These are phyloP conservation scores for Podaxis sp. DNA, from an alignment of 768 basidiomycete genomes.

Conservation along the genomic window DNA sequence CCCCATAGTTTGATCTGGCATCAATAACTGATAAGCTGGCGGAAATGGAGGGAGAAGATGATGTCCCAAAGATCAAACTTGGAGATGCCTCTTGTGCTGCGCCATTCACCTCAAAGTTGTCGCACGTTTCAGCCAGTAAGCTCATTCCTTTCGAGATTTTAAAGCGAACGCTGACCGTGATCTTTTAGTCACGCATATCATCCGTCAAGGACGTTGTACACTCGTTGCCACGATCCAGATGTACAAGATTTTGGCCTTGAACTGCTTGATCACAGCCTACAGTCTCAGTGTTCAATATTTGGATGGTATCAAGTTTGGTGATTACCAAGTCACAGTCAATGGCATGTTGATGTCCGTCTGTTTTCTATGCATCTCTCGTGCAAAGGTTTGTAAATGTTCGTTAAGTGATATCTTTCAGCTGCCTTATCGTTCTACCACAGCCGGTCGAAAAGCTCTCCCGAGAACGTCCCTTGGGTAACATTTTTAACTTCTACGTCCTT, in stretches of 20 bases:
- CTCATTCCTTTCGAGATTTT: slow-evolving; percentile 19
- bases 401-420: background rate
- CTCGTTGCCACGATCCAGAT: slow-evolving; percentile 98
- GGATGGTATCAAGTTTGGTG: slow-evolving; percentile 98
- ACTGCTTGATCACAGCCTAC: slow-evolving; percentile 98
- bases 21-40: slow-evolving; percentile 49
- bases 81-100: slow-evolving; percentile 99
- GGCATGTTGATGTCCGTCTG: slow-evolving; percentile 98
- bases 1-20: slow-evolving; percentile 31
- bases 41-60: slow-evolving; percentile 92
- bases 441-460: slow-evolving; percentile 95
- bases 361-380: slow-evolving; percentile 96
- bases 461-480: slow-evolving; percentile 91
- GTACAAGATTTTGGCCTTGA: slow-evolving; percentile 99
- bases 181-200: slow-evolving; percentile 85
- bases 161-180: slow-evolving; percentile 2
- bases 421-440: slow-evolving; percentile 35
- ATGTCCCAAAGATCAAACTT: slow-evolving; percentile 97
- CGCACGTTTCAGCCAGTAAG: slow-evolving; percentile 96
- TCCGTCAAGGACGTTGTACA: slow-evolving; percentile 97
- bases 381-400: slow-evolving; percentile 63
- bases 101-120: slow-evolving; percentile 96
- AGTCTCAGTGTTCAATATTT: slow-evolving; percentile 96
- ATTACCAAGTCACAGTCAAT: slow-evolving; percentile 96
- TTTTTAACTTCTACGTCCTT: slow-evolving; percentile 95